phyloP scores from a whole-genome alignment of 106 monocot species.

The Dioscorea alata region DNA sequence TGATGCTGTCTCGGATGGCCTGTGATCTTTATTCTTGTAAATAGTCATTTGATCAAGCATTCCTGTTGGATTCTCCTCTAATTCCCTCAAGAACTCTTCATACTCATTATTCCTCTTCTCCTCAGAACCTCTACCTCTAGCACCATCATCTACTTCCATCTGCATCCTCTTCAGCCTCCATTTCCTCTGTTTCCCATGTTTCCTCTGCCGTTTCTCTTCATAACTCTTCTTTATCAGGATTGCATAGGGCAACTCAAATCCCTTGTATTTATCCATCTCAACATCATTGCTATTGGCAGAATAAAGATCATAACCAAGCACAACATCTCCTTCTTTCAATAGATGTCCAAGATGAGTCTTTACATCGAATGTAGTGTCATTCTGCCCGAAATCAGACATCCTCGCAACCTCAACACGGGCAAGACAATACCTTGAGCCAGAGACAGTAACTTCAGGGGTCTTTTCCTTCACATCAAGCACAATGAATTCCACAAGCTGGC shows the following conservation, averaged over 20 bases:
- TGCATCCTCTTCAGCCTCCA: constrained; percentile 81
- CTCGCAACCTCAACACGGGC: constrained; percentile 69
- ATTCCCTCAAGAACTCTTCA: constrained; percentile 62
- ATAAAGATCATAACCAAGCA: constrained; percentile 81
- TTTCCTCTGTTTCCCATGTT: constrained; percentile 37
- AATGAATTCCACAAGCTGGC: constrained; percentile 55
- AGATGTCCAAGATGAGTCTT: constrained; percentile 76
- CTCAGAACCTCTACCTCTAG: constrained; percentile 31
- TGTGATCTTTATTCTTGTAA: constrained; percentile 60
- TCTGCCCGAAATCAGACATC: constrained; percentile 63
- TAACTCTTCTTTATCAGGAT: constrained; percentile 87
- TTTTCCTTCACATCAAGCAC: constrained; percentile 46
- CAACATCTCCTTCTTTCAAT: constrained; percentile 66
- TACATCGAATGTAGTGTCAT: constrained; percentile 48
- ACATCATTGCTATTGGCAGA: constrained; percentile 62
- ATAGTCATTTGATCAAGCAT: constrained; percentile 54
- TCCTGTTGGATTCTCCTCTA: constrained; percentile 75
- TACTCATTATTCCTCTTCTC: constrained; percentile 72
- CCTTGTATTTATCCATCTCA: constrained; percentile 63
- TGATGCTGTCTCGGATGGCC: constrained; percentile 67
- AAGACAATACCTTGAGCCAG: constrained; percentile 44
- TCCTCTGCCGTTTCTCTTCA: constrained; percentile 51
- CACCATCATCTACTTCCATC: constrained; percentile 49
- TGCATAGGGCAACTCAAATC: constrained; percentile 37
- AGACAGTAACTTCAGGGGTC: constrained; percentile 28